A percentile compares a stretch with the other conserved stretches of the same genome.
These are phyloP conservation scores for Physaria fendleri DNA, from an alignment of 345 rosid species.

Conservation along the genomic window DNA sequence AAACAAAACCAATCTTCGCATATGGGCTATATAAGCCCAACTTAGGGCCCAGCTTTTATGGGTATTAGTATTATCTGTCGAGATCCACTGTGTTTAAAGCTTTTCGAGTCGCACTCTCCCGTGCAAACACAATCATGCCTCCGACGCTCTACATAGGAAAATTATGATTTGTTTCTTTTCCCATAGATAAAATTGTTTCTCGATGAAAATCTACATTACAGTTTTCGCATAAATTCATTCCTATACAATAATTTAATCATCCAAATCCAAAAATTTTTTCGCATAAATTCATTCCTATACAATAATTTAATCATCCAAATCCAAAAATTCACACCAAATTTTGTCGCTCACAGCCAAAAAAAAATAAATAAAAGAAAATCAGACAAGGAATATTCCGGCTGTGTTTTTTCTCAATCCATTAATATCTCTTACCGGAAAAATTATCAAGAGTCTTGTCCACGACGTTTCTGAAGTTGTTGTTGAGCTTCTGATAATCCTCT, in stretches of 20 bases:
- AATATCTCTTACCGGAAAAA: neutral
- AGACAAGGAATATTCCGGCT: neutral
- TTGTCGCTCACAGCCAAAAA: slow-evolving; percentile 6
- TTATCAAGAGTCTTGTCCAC: slow-evolving; percentile 25
- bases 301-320: slow-evolving; percentile 1
- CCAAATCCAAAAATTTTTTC: slow-evolving; percentile 17
- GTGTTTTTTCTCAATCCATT: neutral
- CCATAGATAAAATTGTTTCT: neutral
- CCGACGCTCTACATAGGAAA: neutral
- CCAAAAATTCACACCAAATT: slow-evolving; percentile 14
- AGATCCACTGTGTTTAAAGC: too few species aligned
- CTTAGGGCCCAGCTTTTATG: neutral
- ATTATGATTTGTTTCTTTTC: neutral
- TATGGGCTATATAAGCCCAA: neutral
- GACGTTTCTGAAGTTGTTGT: slow-evolving; percentile 40
- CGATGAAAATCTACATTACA: neutral
- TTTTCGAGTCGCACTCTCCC: too few species aligned
- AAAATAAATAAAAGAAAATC: neutral
- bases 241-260: slow-evolving; percentile 21
- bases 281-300: slow-evolving; percentile 24
- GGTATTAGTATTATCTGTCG: too few species aligned
- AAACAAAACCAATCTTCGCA: neutral
- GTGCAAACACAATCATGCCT: too few species aligned
- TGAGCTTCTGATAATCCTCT: slow-evolving; percentile 48
- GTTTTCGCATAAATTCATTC: slow-evolving; percentile 12